These are phyloP conservation scores for Didymellaceae sp. DNA, from an alignment of 2,329 filamentous ascomycete genomes.

Conservation along the genomic window DNA sequence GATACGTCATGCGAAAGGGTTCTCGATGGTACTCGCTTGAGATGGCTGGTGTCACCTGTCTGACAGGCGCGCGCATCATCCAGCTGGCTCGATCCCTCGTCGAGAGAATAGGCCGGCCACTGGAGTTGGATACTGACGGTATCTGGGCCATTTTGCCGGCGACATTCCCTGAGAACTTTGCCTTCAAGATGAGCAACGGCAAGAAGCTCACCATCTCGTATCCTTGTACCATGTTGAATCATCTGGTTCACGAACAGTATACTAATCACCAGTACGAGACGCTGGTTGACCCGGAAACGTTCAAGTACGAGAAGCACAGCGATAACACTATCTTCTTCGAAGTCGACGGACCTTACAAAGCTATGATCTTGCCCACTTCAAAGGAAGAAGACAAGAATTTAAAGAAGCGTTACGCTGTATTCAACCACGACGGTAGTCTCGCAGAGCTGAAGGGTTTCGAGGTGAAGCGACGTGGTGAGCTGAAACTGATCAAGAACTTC, in stretches of 20 bases:
- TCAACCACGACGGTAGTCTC: constrained; percentile 95
- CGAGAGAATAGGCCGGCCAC: constrained; percentile 86
- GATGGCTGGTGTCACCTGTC: constrained; percentile 97
- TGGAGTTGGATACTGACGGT: constrained; percentile 97
- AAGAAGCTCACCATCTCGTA: constrained; percentile 98
- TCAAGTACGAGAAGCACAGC: constrained; percentile 95
- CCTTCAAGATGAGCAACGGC: constrained; percentile 91
- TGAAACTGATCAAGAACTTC: constrained; percentile 99
- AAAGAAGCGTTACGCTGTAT: constrained; percentile 98
- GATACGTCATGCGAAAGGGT: constrained; percentile 98
- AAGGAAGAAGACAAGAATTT: constrained; percentile 99
- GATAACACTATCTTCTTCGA: constrained; percentile 99
- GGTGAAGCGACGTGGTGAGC: constrained; percentile 93
- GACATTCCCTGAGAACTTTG: constrained; percentile 94
- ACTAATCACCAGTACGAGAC: constrained; percentile 98
- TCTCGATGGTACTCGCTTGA: constrained; percentile 99
- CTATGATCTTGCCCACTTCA: constrained; percentile 95
- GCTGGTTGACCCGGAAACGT: constrained; percentile 75
- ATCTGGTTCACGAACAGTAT: constrained; percentile 91
- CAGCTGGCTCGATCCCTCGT: constrained; percentile 94
- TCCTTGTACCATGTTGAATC: constrained; percentile 98
- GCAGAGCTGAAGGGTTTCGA: constrained; percentile 98
- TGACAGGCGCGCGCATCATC: constrained; percentile 96
- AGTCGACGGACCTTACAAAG: constrained; percentile 95
- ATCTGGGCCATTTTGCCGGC: constrained; percentile 99